These are phyloP conservation scores for Ophiognomonia clavigignenti-juglandacearum DNA, from an alignment of 2,329 filamentous ascomycete genomes.

Conservation along the genomic window DNA sequence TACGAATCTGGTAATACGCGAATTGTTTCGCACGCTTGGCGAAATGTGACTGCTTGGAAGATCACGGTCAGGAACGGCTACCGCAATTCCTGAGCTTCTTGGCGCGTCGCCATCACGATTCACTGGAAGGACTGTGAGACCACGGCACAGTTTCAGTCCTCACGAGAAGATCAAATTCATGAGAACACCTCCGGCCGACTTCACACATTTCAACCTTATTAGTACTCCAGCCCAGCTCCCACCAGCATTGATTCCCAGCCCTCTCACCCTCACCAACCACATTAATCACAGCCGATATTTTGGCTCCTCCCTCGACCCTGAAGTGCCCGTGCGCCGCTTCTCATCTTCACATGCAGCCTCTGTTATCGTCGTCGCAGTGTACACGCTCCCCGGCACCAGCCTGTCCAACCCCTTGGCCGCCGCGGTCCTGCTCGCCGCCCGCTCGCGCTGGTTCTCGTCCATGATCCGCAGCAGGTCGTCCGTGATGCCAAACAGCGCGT, in stretches of 20 bases:
- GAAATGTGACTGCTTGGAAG: no score
- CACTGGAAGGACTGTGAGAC: no score
- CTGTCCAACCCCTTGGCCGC: neutral
- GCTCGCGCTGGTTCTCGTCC: slow-evolving; percentile 17
- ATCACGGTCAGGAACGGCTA: no score
- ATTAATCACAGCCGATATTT: neutral
- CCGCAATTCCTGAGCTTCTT: no score
- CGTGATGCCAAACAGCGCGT: slow-evolving; percentile 59
- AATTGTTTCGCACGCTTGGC: no score
- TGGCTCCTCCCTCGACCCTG: neutral
- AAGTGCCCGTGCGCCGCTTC: neutral
- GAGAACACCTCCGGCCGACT: no score
- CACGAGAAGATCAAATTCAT: no score
- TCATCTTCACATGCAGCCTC: neutral
- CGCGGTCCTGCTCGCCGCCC: slow-evolving; percentile 4
- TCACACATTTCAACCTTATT: neutral
- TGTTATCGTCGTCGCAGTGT: neutral
- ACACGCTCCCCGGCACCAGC: neutral
- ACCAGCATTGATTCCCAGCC: neutral
- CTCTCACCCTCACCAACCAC: neutral
- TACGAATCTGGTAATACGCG: no score
- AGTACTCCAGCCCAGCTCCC: no score
- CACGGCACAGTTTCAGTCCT: no score
- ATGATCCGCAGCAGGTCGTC: slow-evolving; percentile 30
- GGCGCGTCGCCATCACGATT: no score